These are phyloP conservation scores for Gamarada debralockiae DNA, from an alignment of 495 filamentous ascomycete genomes.

Conservation along the genomic window DNA sequence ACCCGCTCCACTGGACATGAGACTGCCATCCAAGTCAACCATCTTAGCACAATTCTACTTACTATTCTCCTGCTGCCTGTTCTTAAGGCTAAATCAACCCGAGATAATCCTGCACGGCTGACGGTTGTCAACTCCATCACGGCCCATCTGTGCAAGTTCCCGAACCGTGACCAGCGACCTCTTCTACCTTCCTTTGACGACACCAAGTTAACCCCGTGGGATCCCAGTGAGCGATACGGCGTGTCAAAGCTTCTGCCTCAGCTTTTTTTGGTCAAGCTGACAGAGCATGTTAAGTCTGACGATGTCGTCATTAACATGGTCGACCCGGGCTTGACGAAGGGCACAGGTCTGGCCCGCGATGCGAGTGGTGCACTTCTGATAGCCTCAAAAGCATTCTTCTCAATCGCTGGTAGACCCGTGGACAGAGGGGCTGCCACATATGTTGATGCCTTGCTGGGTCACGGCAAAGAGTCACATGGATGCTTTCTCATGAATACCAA, in stretches of 20 bases:
- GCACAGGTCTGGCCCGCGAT: slow-evolving; percentile 36
- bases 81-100: slow-evolving; percentile 31
- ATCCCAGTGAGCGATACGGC: slow-evolving; percentile 31
- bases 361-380: slow-evolving; percentile 12
- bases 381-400: slow-evolving; percentile 17
- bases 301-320: slow-evolving; percentile 44
- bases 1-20: slow-evolving; percentile 42
- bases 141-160: slow-evolving; percentile 28
- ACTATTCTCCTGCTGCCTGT: slow-evolving; percentile 42
- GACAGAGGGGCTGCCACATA: slow-evolving; percentile 33
- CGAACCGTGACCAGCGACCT: slow-evolving; percentile 24
- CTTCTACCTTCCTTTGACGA: slow-evolving; percentile 38
- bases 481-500: slow-evolving; percentile 39
- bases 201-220: slow-evolving; percentile 27
- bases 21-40: slow-evolving; percentile 37
- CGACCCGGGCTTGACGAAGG: slow-evolving; percentile 38
- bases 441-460: slow-evolving; percentile 34
- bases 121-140: slow-evolving; percentile 34
- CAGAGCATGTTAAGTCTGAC: slow-evolving; percentile 32
- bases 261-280: slow-evolving; percentile 36
- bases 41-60: slow-evolving; percentile 42
- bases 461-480: slow-evolving; percentile 42
- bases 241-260: slow-evolving; percentile 36
- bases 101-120: slow-evolving; percentile 30
- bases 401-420: slow-evolving; percentile 25